Percentiles rank a stretch among this genome's conserved stretches.
Evolutionary conservation across 164 flowering plant genomes (phyloP).

Genomic region (Nelumbo lutea): DNA sequence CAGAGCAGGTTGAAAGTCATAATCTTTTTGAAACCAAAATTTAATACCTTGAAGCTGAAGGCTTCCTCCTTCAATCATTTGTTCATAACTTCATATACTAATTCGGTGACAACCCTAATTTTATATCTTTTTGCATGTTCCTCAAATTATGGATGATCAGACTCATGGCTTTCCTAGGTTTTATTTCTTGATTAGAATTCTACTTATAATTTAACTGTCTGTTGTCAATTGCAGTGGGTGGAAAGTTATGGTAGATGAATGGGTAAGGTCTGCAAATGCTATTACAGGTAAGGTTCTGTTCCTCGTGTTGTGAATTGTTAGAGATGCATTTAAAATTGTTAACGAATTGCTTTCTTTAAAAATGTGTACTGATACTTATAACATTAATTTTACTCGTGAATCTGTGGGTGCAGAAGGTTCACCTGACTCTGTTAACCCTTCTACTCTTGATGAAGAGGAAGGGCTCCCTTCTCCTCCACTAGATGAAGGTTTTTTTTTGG

Average conservation of each 20-base stretch:
- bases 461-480: constrained; percentile 94
- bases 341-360: not conserved
- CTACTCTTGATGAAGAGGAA: constrained; percentile 67
- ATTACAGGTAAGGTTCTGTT: constrained; percentile 33
- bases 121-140: no score
- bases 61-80: no score
- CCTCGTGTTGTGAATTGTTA: not conserved
- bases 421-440: constrained; percentile 76
- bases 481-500: constrained; percentile 70
- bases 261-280: constrained; percentile 50
- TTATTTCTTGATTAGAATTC: not conserved
- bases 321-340: not conserved
- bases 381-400: not conserved
- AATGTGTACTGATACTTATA: not conserved
- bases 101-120: no score
- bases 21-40: no score
- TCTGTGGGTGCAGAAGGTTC: constrained; percentile 38
- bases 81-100: no score
- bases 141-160: not conserved
- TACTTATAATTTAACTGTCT: not conserved
- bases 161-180: not conserved
- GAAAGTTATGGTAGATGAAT: constrained; percentile 75
- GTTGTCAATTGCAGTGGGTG: constrained; percentile 51
- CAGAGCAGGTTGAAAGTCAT: no score
- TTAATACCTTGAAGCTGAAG: no score